Conservation (phyloP, 257 asterid species). For the Asclepias syriaca region DNA sequence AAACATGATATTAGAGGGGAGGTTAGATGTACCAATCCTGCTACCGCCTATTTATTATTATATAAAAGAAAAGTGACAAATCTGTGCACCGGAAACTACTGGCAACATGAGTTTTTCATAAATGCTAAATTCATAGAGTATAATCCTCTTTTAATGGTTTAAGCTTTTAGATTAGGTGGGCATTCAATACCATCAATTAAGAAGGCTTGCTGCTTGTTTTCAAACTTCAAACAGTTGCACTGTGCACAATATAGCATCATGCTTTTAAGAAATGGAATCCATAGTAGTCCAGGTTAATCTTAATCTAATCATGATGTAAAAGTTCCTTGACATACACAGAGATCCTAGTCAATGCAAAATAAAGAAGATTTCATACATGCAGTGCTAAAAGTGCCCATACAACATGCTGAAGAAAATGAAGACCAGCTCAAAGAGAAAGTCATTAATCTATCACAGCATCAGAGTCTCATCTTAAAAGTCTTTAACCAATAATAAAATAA, state of each 20-base stretch:
- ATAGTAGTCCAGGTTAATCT: not conserved
- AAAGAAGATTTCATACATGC: constrained; percentile 5
- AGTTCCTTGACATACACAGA: constrained; percentile 11
- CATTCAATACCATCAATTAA: not conserved
- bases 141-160: not conserved
- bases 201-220: not conserved
- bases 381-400: not conserved
- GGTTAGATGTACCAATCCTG: not conserved
- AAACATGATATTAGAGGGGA: not conserved
- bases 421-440: not conserved
- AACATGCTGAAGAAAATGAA: not conserved
- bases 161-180: not conserved
- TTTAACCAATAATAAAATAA: not conserved
- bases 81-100: not conserved
- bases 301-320: not conserved
- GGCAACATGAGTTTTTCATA: not conserved
- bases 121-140: not conserved
- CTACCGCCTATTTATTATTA: not conserved
- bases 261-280: not conserved
- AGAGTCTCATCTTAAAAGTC: not conserved
- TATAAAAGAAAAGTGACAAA: not conserved
- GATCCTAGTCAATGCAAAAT: constrained; percentile 8
- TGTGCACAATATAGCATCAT: not conserved
- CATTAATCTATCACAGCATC: not conserved
- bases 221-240: not conserved